A percentile compares a stretch with the other conserved stretches of the same genome.
phyloP scores from a whole-genome alignment of 306 rosid species.

The Fagus crenata region DNA sequence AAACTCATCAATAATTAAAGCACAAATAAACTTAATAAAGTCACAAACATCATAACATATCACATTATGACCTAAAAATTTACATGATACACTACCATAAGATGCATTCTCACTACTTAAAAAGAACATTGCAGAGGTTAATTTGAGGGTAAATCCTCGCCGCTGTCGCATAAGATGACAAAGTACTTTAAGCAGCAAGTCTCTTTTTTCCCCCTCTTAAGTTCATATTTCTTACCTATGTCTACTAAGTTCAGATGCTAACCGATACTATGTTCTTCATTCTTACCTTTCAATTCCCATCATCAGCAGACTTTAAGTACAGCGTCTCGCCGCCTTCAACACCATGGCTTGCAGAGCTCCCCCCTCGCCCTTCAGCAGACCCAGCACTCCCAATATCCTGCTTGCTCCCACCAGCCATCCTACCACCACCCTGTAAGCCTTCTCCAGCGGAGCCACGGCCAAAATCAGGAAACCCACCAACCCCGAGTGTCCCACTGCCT shows the following conservation, averaged over 20 bases:
- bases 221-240: constrained; percentile 30
- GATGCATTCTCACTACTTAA: constrained; percentile 33
- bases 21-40: background rate
- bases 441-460: constrained; percentile 55
- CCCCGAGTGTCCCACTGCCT: constrained; percentile 49
- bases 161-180: constrained; percentile 28
- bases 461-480: constrained; percentile 71
- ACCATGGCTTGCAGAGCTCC: constrained; percentile 58
- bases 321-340: constrained; percentile 82
- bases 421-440: constrained; percentile 55
- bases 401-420: constrained; percentile 66
- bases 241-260: constrained; percentile 32
- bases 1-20: background rate
- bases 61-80: constrained; percentile 20
- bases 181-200: constrained; percentile 27
- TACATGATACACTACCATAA: constrained; percentile 30
- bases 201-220: constrained; percentile 23
- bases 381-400: constrained; percentile 65
- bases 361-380: constrained; percentile 67
- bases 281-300: constrained; percentile 51
- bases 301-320: constrained; percentile 69
- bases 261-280: constrained; percentile 23
- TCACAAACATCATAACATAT: background rate
- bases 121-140: constrained; percentile 20
- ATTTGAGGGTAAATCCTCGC: constrained; percentile 23